A percentile compares a stretch with the other conserved stretches of the same genome.
These are phyloP conservation scores for Dysphania ambrosioides DNA, from an alignment of 148 eudicot species.

Conservation along the genomic window DNA sequence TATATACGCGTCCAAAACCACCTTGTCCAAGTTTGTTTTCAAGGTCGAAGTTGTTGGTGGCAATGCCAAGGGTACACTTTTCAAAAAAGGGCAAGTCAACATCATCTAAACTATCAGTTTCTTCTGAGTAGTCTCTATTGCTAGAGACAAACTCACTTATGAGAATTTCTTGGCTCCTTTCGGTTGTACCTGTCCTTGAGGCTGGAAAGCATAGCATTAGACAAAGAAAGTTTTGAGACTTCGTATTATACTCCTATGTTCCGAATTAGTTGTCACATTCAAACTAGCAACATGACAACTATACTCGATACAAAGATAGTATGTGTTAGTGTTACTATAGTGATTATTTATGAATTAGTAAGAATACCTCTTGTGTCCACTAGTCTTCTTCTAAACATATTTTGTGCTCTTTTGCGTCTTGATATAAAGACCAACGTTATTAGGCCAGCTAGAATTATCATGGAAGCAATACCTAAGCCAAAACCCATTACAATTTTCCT, in stretches of 20 bases:
- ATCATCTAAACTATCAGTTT: conserved; percentile 25
- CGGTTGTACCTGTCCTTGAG: conserved; percentile 19
- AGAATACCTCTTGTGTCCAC: conserved; percentile 36
- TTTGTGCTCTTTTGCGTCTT: conserved; percentile 28
- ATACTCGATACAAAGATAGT: too few species aligned
- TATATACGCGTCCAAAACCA: conserved; percentile 34
- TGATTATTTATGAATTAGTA: background rate
- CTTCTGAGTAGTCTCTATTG: conserved; percentile 33
- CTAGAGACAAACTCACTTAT: conserved; percentile 23
- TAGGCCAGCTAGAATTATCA: conserved; percentile 31
- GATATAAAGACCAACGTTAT: conserved; percentile 25
- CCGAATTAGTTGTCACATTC: too few species aligned
- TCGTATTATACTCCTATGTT: too few species aligned
- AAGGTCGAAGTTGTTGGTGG: conserved; percentile 34
- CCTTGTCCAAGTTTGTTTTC: conserved; percentile 40
- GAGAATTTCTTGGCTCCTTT: conserved; percentile 32
- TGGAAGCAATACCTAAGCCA: conserved; percentile 33
- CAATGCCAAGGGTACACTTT: conserved; percentile 26
- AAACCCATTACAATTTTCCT: conserved; percentile 25
- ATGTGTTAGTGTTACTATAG: too few species aligned
- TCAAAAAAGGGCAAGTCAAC: conserved; percentile 39
- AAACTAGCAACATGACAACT: background rate
- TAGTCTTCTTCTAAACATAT: background rate
- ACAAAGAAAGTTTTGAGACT: background rate
- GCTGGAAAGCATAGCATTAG: background rate